These are phyloP conservation scores for Golubevia pallescens DNA, from an alignment of 1,284 basidiomycete species.

Conservation along the genomic window DNA sequence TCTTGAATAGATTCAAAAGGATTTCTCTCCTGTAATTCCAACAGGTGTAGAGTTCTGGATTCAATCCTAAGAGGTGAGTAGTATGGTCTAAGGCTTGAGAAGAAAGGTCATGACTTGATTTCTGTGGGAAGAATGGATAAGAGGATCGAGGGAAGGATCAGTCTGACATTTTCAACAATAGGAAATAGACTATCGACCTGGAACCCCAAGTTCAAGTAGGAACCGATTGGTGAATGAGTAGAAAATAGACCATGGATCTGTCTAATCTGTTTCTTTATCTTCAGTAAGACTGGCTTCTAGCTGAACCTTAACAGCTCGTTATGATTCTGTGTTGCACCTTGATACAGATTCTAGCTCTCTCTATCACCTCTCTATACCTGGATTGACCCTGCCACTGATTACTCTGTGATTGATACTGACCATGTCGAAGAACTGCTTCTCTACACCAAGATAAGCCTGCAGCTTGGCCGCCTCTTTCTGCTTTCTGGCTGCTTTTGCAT, in stretches of 20 bases:
- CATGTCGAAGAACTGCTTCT: slow-evolving; percentile 28
- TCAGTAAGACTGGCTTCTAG: too few relatives aligned
- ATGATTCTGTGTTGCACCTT: too few relatives aligned
- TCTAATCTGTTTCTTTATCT: too few relatives aligned
- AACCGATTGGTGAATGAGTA: not conserved
- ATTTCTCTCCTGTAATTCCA: slow-evolving; percentile 57
- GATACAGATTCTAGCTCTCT: too few relatives aligned
- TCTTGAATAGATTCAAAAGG: slow-evolving; percentile 28
- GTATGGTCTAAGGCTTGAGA: slow-evolving; percentile 32
- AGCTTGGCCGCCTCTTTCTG: slow-evolving; percentile 43
- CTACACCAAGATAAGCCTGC: slow-evolving; percentile 27
- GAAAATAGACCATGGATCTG: not conserved
- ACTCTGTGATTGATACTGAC: slow-evolving; percentile 6
- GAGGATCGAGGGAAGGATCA: too few relatives aligned
- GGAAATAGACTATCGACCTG: too few relatives aligned
- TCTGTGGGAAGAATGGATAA: not conserved
- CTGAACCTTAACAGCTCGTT: too few relatives aligned
- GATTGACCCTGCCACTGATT: too few relatives aligned
- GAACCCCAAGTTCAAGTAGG: not conserved
- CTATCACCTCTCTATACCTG: too few relatives aligned
- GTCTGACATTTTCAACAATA: too few relatives aligned
- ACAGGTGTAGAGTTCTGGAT: slow-evolving; percentile 58
- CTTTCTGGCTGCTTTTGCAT: slow-evolving; percentile 34
- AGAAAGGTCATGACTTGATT: not conserved
- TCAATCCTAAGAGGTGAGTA: slow-evolving; percentile 41